Evolutionary conservation across 2,329 filamentous ascomycete species (phyloP).

Genomic region (Daldinia eschscholtzii): DNA sequence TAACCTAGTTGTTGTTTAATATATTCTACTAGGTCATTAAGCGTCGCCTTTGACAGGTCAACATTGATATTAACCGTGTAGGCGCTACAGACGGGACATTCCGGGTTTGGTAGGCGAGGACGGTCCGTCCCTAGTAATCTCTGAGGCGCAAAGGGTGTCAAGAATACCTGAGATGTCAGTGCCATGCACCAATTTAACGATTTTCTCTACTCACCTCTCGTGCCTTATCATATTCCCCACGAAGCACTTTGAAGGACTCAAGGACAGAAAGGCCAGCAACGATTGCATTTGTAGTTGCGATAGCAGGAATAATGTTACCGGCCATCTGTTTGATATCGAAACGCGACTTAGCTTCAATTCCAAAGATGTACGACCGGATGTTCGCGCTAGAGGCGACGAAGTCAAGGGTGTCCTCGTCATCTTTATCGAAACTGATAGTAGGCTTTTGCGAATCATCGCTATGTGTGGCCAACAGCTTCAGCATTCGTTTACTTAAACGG

Average conservation of each 20-base stretch:
- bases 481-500: slow-evolving; percentile 79
- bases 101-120: slow-evolving; percentile 76
- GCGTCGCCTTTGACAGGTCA: slow-evolving; percentile 77
- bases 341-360: slow-evolving; percentile 87
- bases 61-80: slow-evolving; percentile 75
- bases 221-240: slow-evolving; percentile 75
- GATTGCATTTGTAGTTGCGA: slow-evolving; percentile 97
- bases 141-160: slow-evolving; percentile 75
- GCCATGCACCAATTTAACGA: background rate
- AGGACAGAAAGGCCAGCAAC: slow-evolving; percentile 93
- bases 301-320: slow-evolving; percentile 98
- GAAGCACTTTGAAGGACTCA: slow-evolving; percentile 91
- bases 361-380: slow-evolving; percentile 88
- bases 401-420: slow-evolving; percentile 93
- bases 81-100: slow-evolving; percentile 86
- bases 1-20: slow-evolving; percentile 80
- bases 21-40: slow-evolving; percentile 82
- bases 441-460: slow-evolving; percentile 66
- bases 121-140: slow-evolving; percentile 70
- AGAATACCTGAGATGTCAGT: slow-evolving; percentile 71
- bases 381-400: slow-evolving; percentile 94
- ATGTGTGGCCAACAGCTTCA: slow-evolving; percentile 67
- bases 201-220: slow-evolving; percentile 72
- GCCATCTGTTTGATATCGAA: slow-evolving; percentile 99
- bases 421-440: slow-evolving; percentile 92